Evolutionary conservation across 139 green algal genomes (phyloP).

Genomic region (Chlorella sorokiniana): DNA sequence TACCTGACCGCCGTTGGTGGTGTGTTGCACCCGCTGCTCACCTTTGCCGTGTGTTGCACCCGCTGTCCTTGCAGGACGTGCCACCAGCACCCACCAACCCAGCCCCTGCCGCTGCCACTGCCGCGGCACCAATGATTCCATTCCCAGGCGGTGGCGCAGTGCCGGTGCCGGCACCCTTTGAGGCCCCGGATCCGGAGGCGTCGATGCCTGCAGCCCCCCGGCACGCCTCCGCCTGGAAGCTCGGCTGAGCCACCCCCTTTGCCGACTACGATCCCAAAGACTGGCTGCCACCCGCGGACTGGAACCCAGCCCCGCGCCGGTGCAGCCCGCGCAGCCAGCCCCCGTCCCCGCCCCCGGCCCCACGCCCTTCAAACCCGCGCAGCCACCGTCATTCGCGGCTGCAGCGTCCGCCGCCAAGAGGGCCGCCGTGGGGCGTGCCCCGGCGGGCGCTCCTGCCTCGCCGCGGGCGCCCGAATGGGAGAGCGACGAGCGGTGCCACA

Average conservation of each 20-base stretch:
- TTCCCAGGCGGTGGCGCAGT: neutral
- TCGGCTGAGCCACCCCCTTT: constrained; percentile 2
- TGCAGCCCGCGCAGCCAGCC: neutral
- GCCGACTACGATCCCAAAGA: neutral
- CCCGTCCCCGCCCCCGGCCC: neutral
- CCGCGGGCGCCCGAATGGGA: neutral
- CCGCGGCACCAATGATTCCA: neutral
- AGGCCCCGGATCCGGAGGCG: neutral
- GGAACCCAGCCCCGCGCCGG: no score
- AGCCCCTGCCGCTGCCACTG: neutral
- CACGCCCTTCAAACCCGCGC: neutral
- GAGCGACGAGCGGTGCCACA: neutral
- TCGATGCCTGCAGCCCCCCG: neutral
- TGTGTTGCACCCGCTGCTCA: neutral
- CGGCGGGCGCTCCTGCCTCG: neutral
- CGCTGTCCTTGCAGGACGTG: neutral
- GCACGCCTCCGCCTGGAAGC: neutral
- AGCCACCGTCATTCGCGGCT: neutral
- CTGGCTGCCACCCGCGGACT: neutral
- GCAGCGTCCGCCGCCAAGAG: neutral
- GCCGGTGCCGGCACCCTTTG: constrained; percentile 8
- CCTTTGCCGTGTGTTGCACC: neutral
- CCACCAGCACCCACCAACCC: neutral
- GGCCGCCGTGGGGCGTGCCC: neutral
- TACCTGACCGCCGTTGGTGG: neutral